These are phyloP conservation scores for Colletotrichum euphorbiae DNA, from an alignment of 2,329 filamentous ascomycete genomes.

Conservation along the genomic window DNA sequence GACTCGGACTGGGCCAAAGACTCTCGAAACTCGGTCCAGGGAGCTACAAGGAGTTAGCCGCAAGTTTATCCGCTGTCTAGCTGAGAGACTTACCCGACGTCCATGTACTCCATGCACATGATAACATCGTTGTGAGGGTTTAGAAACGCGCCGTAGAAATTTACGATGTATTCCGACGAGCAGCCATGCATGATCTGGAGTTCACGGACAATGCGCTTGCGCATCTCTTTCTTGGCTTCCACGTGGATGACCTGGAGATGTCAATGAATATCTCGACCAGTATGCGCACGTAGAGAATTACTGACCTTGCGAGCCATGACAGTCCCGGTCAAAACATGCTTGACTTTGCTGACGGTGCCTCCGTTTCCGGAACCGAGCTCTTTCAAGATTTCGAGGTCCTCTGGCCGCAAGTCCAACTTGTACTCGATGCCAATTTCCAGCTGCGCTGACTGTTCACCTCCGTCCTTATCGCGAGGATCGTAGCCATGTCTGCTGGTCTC, in stretches of 20 bases:
- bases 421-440: constrained; percentile 98
- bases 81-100: constrained; percentile 83
- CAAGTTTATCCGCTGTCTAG: not conserved
- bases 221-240: constrained; percentile 96
- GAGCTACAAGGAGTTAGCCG: constrained; percentile 67
- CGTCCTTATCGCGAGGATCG: constrained; percentile 69
- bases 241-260: constrained; percentile 91
- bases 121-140: constrained; percentile 98
- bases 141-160: constrained; percentile 96
- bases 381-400: constrained; percentile 92
- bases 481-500: constrained; percentile 75
- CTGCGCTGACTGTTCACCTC: constrained; percentile 69
- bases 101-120: constrained; percentile 99
- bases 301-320: constrained; percentile 96
- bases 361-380: constrained; percentile 97
- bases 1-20: constrained; percentile 94
- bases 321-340: constrained; percentile 92
- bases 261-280: not conserved
- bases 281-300: not conserved
- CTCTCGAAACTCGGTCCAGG: constrained; percentile 91
- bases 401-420: constrained; percentile 89
- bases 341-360: constrained; percentile 97
- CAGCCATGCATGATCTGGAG: constrained; percentile 99
- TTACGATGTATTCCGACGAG: constrained; percentile 96
- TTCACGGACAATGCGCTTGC: constrained; percentile 96